Percentiles rank a stretch among this genome's conserved stretches.
Conservation (phyloP, 495 filamentous ascomycete species). For the Penicillium angulare region DNA sequence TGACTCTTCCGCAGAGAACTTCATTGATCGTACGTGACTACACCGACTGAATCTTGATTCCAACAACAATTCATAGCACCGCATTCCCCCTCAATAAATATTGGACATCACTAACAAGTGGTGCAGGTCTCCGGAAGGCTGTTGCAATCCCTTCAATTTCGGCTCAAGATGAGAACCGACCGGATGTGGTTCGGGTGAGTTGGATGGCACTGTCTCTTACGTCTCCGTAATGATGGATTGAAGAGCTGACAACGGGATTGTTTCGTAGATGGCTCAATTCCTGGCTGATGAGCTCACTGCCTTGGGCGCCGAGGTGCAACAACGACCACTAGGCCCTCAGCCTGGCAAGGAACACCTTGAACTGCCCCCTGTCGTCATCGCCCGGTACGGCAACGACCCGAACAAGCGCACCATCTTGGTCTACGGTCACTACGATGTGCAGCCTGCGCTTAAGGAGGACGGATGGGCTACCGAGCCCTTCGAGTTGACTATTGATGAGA, state of each 20-base stretch:
- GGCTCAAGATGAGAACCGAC: constrained; percentile 80
- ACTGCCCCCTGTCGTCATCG: constrained; percentile 88
- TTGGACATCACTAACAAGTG: background rate
- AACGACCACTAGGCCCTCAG: constrained; percentile 82
- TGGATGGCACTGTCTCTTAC: background rate
- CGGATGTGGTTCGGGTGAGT: constrained; percentile 75
- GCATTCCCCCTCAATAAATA: background rate
- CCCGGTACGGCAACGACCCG: constrained; percentile 85
- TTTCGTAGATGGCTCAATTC: constrained; percentile 82
- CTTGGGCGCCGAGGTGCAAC: constrained; percentile 83
- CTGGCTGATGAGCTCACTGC: constrained; percentile 76
- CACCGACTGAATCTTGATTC: background rate
- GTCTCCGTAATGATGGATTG: too few species aligned
- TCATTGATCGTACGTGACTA: constrained; percentile 73
- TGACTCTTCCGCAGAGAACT: constrained; percentile 71
- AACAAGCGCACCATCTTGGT: constrained; percentile 93
- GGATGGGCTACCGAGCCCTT: constrained; percentile 98
- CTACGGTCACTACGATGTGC: constrained; percentile 99
- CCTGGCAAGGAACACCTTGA: constrained; percentile 85
- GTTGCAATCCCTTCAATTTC: constrained; percentile 96
- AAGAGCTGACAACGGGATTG: constrained; percentile 1
- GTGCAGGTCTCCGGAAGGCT: constrained; percentile 69
- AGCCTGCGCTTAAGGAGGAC: constrained; percentile 89
- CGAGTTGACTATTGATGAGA: constrained; percentile 78
- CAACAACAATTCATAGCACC: background rate